Evolutionary conservation across 108 stramenopile genomes (phyloP).

Genomic region (Nitzschia palea): DNA sequence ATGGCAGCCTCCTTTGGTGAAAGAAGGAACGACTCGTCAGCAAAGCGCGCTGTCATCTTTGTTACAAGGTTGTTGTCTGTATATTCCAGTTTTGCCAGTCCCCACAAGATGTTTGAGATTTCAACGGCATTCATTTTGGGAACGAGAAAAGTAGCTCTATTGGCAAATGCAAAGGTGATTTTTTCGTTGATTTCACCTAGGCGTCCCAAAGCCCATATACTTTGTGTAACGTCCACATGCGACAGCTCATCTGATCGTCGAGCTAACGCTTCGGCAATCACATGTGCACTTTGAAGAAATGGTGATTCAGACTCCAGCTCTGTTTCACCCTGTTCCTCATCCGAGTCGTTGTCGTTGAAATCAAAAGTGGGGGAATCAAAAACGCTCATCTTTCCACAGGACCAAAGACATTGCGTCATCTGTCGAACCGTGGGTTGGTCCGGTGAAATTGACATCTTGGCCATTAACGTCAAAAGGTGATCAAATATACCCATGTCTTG

Average conservation of each 20-base stretch:
- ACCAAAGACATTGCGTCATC: conserved; percentile 66
- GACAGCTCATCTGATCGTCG: conserved; percentile 42
- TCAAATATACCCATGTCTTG: conserved; percentile 75
- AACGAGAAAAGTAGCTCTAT: conserved; percentile 29
- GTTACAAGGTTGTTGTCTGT: conserved; percentile 30
- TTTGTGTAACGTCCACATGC: conserved; percentile 58
- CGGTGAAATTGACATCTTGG: conserved; percentile 18
- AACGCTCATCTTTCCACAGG: conserved; percentile 68
- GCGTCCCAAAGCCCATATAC: conserved; percentile 64
- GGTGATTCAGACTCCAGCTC: conserved; percentile 33
- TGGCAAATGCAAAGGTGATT: conserved; percentile 16
- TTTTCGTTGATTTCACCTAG: conserved; percentile 33
- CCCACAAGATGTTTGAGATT: conserved; percentile 66
- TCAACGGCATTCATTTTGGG: conserved; percentile 48
- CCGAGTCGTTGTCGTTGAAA: not conserved
- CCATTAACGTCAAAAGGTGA: conserved; percentile 47
- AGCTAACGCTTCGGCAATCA: conserved; percentile 34
- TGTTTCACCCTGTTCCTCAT: not conserved
- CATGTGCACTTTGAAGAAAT: conserved; percentile 41
- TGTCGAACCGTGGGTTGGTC: conserved; percentile 40
- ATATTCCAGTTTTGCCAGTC: conserved; percentile 48
- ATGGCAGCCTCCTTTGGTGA: conserved; percentile 60
- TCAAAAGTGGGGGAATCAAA: conserved; percentile 10
- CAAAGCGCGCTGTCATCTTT: conserved; percentile 32
- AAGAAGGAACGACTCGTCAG: conserved; percentile 11